Evolutionary conservation across 306 rosid genomes (phyloP).

Genomic region (Heteromeles arbutifolia): DNA sequence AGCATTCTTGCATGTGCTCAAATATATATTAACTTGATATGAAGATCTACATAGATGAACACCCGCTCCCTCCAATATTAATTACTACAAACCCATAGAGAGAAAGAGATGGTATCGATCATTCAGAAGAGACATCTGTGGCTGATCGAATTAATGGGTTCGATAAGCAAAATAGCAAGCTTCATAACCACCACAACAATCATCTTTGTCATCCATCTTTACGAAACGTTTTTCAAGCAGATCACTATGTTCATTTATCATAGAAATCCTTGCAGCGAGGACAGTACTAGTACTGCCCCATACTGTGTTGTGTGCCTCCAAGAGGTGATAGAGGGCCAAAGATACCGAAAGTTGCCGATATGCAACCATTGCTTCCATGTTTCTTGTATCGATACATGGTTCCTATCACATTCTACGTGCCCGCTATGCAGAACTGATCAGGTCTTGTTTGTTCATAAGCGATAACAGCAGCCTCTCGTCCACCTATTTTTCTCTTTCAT

Average conservation of each 20-base stretch:
- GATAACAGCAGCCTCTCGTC: not conserved
- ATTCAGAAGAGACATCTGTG: not conserved
- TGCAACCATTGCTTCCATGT: constrained; percentile 21
- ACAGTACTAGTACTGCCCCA: not conserved
- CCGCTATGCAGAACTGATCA: constrained; percentile 20
- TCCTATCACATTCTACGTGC: constrained; percentile 14
- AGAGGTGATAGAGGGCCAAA: constrained; percentile 7
- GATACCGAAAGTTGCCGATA: constrained; percentile 3
- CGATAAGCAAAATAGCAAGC: not conserved
- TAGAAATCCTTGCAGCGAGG: not conserved
- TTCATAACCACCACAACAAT: not conserved
- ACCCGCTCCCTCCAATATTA: no score
- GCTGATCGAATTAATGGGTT: not conserved
- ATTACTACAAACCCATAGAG: not conserved
- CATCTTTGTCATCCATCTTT: not conserved
- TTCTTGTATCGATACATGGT: constrained; percentile 19
- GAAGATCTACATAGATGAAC: no score
- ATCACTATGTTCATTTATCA: not conserved
- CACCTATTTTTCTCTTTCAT: not conserved
- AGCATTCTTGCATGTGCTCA: not conserved
- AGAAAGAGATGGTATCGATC: not conserved
- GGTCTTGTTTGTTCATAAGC: not conserved
- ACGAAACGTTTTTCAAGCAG: not conserved
- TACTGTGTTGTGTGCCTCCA: constrained; percentile 21
- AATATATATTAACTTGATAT: no score